phyloP scores from a whole-genome alignment of 345 rosid genomes.

The Sisymbrium irio region DNA sequence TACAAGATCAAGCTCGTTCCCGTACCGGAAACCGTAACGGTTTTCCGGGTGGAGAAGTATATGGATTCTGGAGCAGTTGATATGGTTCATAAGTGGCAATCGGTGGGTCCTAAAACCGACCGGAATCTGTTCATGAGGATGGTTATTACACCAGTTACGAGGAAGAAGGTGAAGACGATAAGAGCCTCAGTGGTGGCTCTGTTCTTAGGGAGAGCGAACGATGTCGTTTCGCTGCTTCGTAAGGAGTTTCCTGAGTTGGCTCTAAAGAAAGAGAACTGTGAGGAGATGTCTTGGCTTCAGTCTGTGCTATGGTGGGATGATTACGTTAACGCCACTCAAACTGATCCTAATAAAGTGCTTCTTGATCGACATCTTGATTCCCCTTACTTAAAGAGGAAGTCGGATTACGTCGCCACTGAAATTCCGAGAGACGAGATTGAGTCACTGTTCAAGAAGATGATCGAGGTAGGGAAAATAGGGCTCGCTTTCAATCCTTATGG shows the following conservation, averaged over 20 bases:
- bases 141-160: conserved; percentile 50
- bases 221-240: conserved; percentile 36
- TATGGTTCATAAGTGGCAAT: conserved; percentile 48
- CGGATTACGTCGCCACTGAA: conserved; percentile 54
- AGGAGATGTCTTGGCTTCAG: conserved; percentile 56
- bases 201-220: conserved; percentile 43
- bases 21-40: conserved; percentile 48
- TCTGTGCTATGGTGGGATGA: conserved; percentile 55
- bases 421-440: conserved; percentile 35
- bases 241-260: conserved; percentile 55
- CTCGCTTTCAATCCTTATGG: conserved; percentile 63
- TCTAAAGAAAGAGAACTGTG: conserved; percentile 39
- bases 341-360: conserved; percentile 38
- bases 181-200: conserved; percentile 39
- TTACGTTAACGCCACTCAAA: conserved; percentile 26
- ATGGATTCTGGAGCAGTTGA: conserved; percentile 43
- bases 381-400: conserved; percentile 53
- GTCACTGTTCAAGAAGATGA: conserved; percentile 49
- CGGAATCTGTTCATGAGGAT: conserved; percentile 59
- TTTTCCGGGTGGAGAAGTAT: conserved; percentile 41
- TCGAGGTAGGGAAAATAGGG: conserved; percentile 45
- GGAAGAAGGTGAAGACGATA: conserved; percentile 38
- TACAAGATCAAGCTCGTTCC: conserved; percentile 54
- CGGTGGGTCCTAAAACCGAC: conserved; percentile 48
- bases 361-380: conserved; percentile 37